A percentile compares a stretch with the other conserved stretches of the same genome.
These are phyloP conservation scores for Cryphonectria parasitica DNA, from an alignment of 2,329 filamentous ascomycete genomes.

Conservation along the genomic window DNA sequence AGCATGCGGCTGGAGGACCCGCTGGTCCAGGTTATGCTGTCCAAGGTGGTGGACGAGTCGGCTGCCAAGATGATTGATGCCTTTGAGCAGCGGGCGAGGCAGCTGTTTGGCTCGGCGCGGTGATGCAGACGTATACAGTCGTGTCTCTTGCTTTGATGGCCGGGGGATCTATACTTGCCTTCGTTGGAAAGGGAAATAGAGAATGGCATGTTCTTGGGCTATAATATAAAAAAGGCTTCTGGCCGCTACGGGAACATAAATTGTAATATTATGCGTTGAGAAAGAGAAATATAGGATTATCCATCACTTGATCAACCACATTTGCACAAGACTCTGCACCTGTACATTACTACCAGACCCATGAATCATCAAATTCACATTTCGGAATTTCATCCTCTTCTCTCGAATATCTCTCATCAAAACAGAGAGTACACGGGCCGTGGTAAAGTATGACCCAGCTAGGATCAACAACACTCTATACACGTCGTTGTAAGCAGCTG, in stretches of 20 bases:
- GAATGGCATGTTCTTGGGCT: neutral
- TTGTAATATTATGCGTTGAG: neutral
- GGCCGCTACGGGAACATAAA: neutral
- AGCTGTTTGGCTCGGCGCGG: conserved; percentile 50
- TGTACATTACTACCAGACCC: neutral
- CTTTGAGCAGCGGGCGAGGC: conserved; percentile 79
- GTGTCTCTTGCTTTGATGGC: neutral
- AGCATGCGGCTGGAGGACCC: conserved; percentile 87
- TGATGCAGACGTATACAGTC: neutral
- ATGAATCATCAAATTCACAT: too few species aligned
- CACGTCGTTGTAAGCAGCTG: too few species aligned
- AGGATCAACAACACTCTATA: too few species aligned
- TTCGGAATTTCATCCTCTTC: too few species aligned
- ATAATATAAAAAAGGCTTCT: neutral
- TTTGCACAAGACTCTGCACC: neutral
- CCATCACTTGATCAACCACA: neutral
- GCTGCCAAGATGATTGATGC: conserved; percentile 89
- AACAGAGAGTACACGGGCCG: too few species aligned
- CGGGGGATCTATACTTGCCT: too few species aligned
- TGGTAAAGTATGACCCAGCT: too few species aligned
- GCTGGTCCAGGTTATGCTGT: conserved; percentile 81
- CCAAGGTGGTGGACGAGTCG: conserved; percentile 80
- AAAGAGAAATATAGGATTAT: neutral
- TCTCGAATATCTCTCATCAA: too few species aligned
- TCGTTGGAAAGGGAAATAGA: too few species aligned